Evolutionary conservation across 2,329 filamentous ascomycete species (phyloP).

Genomic region (Colletotrichum filicis): DNA sequence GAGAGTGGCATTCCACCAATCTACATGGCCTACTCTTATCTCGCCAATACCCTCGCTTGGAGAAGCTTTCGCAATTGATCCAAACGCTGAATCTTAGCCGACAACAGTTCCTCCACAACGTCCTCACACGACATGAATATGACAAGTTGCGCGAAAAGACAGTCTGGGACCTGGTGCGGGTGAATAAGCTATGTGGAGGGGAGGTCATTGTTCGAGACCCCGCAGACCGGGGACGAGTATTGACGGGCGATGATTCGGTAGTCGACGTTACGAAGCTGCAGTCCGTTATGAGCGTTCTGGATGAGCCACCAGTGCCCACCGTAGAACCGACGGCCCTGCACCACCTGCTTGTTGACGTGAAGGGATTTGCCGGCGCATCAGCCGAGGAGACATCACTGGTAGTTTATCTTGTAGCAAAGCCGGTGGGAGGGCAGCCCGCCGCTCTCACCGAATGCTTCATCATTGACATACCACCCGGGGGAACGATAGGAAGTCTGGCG

Average conservation of each 20-base stretch:
- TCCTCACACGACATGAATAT: slow-evolving; percentile 89
- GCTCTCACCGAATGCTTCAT: slow-evolving; percentile 86
- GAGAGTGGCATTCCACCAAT: slow-evolving; percentile 98
- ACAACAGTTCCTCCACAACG: slow-evolving; percentile 92
- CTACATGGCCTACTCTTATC: slow-evolving; percentile 90
- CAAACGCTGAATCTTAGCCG: slow-evolving; percentile 85
- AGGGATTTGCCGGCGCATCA: slow-evolving; percentile 80
- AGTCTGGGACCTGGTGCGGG: slow-evolving; percentile 93
- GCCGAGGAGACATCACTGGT: slow-evolving; percentile 81
- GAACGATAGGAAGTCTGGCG: slow-evolving; percentile 73
- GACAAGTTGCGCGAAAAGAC: slow-evolving; percentile 84
- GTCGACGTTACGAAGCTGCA: slow-evolving; percentile 92
- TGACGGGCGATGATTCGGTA: slow-evolving; percentile 93
- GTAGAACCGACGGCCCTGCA: slow-evolving; percentile 79
- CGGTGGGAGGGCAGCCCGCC: slow-evolving; percentile 69
- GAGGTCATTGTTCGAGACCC: slow-evolving; percentile 97
- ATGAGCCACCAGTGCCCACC: slow-evolving; percentile 78
- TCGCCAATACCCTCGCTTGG: slow-evolving; percentile 82
- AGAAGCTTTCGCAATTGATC: slow-evolving; percentile 84
- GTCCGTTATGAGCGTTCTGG: slow-evolving; percentile 93
- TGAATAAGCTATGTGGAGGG: slow-evolving; percentile 93
- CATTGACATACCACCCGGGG: slow-evolving; percentile 80
- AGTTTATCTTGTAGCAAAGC: slow-evolving; percentile 81
- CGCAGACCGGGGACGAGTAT: slow-evolving; percentile 80
- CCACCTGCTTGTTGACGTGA: slow-evolving; percentile 86